These are phyloP conservation scores for Dinochytrium kinnereticum DNA, from an alignment of 371 early-diverging fungal genomes.

Conservation along the genomic window DNA sequence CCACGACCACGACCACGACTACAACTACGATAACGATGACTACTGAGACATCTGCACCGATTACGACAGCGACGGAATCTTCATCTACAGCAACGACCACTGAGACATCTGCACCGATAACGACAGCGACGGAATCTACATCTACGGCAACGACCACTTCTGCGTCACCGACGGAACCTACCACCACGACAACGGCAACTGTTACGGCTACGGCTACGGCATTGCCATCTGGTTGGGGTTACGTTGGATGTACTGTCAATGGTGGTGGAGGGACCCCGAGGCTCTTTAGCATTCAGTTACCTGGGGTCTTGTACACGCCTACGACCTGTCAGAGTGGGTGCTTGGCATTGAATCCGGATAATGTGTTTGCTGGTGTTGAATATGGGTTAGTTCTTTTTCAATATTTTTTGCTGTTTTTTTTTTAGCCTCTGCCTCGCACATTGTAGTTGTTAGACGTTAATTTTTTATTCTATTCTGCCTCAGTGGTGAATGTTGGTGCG, in stretches of 20 bases:
- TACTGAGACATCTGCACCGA: neutral
- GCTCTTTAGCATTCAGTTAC: neutral
- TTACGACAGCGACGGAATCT: neutral
- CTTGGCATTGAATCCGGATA: neutral
- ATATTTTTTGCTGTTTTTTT: neutral
- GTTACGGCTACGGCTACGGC: neutral
- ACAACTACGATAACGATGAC: neutral
- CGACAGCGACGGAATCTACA: neutral
- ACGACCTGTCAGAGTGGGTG: neutral
- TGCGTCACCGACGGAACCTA: neutral
- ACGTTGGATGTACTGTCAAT: neutral
- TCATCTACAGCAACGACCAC: neutral
- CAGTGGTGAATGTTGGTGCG: conserved; percentile 10
- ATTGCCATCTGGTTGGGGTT: neutral
- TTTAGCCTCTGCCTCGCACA: too few species aligned
- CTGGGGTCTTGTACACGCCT: neutral
- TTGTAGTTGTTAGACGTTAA: too few species aligned
- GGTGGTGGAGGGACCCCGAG: neutral
- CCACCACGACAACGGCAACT: neutral
- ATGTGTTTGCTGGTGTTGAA: neutral
- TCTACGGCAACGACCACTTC: neutral
- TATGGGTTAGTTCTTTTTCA: conserved; percentile 7
- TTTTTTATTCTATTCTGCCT: too few species aligned
- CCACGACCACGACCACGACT: neutral
- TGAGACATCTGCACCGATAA: neutral